Evolutionary conservation across 768 basidiomycete genomes (phyloP), one percentile per base, ranked within the genome.

Genomic region (Pisolithus marmoratus): DNA sequence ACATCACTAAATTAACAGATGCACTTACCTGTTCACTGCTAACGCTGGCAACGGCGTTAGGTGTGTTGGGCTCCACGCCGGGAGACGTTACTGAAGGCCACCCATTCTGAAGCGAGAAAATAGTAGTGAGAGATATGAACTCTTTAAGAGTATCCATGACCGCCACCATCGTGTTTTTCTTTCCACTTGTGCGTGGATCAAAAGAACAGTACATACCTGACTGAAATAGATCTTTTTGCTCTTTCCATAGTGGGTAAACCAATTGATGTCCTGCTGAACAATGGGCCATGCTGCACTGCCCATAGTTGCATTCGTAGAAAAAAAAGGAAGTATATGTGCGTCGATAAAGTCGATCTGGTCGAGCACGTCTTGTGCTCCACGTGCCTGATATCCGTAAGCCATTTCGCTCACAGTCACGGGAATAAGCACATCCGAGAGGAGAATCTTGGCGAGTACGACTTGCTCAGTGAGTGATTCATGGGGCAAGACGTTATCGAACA

Each of bases 161-260:
- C 34, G 12, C 34, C 34, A 14, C 34, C 34, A 14, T 14, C 12
- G 2, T 14, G 8, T 14, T 14, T 5, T 1, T 14, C 12, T 14
- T 14, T 34, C 2, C 5, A 19, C 24, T 6, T 22, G 27, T 37
- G 37, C n/a, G 0, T 19, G 20, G 43, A 6, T 2, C 15, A n/a
- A n/a, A n/a, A 22, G 17, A 41, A 17, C 4, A 15, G 14, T 26
- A 50, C 73, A 29, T 40, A 82, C 87, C 76, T 90, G 77, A 58
- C 79, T 82, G 34, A 88, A 72, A 60, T 85, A 85, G 60, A 88
- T 85, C 68, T 90, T 89, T 73, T 88, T 88, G 7, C 79, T 80
- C 22, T 77, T 61, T 4, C 79, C 82, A 49, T 83, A 74, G 17
- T 72, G 60, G 38, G 83, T 73, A 59, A 89, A 89, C 80, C 82